Evolutionary conservation across 805 yeast species (phyloP), one percentile per base, ranked within the genome.

Genomic region (Saccharomycopsis lassenensis): DNA sequence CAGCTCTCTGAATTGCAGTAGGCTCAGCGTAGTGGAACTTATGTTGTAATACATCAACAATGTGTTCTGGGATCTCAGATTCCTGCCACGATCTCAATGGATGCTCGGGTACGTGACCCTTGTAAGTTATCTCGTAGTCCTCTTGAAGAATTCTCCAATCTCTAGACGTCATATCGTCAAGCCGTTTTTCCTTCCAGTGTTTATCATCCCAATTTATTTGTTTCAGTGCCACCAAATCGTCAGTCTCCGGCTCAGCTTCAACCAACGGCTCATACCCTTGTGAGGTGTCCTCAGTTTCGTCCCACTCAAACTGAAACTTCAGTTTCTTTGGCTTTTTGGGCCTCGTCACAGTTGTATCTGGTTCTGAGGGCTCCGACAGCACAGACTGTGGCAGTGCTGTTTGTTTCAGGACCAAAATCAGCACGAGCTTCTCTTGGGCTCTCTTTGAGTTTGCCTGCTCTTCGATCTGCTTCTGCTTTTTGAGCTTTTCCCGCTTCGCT

Each of bases 141-240:
- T 84, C 93, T 45, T 68, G 69, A 54, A 89, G 62, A 23, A 85
- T 77, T 39, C 95, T 65, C 97, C 97, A 89, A 54, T 91, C 97
- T 44, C 96, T 63, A 1, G 65, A 61, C 0, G 71, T 70, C 97
- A 89, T 86, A 27, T 70, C 65, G 0, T 55, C 55, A 2, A 75
- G 55, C 0, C 68, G 53, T 49, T 89, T 91, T 27, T 73, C 65
- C 0, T 73, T 57, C 97, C 97, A 91, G 42, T 58, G 61, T 37
- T 49, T 43, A 18, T 55, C 56, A 19, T 29, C 27, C 37, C 45
- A 46, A 26, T 41, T 26, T 38, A 26, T 27, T 47, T 48, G 11
- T 17, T 31, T 24, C 41, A 18, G 24, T 40, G 48, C 45, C 29
- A 21, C 37, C 24, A 29, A 31, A 7, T 37, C 40, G n/a, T 47